These are phyloP conservation scores for Darksidea phi DNA, from an alignment of 495 filamentous ascomycete genomes.

Conservation along the genomic window DNA sequence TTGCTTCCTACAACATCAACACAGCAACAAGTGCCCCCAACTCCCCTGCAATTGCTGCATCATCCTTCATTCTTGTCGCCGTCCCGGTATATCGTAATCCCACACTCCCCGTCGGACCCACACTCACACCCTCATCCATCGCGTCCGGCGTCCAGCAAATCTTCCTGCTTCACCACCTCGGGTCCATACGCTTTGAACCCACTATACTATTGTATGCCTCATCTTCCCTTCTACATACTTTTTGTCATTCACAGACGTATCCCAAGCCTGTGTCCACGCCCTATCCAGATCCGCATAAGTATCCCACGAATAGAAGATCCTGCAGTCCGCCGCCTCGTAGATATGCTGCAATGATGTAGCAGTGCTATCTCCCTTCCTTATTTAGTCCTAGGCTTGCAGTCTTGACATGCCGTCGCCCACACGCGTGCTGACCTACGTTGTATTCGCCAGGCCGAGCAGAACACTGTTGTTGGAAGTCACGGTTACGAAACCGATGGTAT, in stretches of 20 bases:
- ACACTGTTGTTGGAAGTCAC: neutral
- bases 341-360: constrained; percentile 27
- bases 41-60: too few relatives aligned
- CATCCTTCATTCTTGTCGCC: too few relatives aligned
- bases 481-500: neutral
- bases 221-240: constrained; percentile 25
- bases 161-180: constrained; percentile 23
- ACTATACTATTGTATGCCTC: constrained; percentile 18
- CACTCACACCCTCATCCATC: too few relatives aligned
- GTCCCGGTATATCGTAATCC: too few relatives aligned
- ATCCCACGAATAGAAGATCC: constrained; percentile 20
- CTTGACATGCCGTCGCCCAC: constrained; percentile 2
- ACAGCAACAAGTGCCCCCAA: too few relatives aligned
- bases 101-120: too few relatives aligned
- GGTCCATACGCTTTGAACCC: constrained; percentile 39
- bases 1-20: too few relatives aligned
- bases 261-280: constrained; percentile 25
- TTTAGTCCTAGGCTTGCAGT: constrained; percentile 23
- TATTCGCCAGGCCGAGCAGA: constrained; percentile 1
- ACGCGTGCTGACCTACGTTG: constrained; percentile 7
- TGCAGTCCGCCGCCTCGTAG: constrained; percentile 35
- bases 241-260: constrained; percentile 7
- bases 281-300: constrained; percentile 7
- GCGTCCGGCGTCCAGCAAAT: constrained; percentile 3
- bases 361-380: constrained; percentile 21